Evolutionary conservation across 2,329 filamentous ascomycete genomes (phyloP).

Genomic region (Magnaporthiopsis rhizophila): DNA sequence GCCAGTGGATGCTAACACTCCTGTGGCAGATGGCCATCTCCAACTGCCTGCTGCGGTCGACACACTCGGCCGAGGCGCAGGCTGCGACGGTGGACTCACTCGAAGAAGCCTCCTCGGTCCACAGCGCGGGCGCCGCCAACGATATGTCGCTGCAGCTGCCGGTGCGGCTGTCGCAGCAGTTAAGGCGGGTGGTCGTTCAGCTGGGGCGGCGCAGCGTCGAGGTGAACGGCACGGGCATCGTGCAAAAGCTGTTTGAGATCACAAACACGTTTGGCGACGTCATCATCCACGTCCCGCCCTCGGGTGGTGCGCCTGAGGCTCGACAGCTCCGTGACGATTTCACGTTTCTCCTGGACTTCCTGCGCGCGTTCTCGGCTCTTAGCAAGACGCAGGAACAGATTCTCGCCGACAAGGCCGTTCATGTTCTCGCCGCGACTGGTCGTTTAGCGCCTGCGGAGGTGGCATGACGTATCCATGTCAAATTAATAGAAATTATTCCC

Average conservation of each 20-base stretch:
- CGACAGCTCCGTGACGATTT: neutral
- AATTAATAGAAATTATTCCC: too few relatives aligned
- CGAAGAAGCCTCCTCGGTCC: too few relatives aligned
- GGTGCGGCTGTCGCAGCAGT: conserved; percentile 28
- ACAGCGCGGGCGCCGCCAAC: neutral
- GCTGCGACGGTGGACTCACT: conserved; percentile 16
- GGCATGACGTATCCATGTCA: neutral
- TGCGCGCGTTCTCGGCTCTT: neutral
- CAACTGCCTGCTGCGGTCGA: conserved; percentile 27
- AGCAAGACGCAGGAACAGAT: neutral
- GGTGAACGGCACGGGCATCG: conserved; percentile 47
- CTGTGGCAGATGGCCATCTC: conserved; percentile 34
- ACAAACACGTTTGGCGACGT: conserved; percentile 53
- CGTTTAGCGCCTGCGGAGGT: neutral
- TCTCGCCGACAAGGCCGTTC: neutral
- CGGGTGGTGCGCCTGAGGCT: neutral
- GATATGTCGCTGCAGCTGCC: conserved; percentile 30
- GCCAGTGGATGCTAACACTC: conserved; percentile 32
- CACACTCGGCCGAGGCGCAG: conserved; percentile 23
- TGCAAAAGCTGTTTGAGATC: conserved; percentile 53
- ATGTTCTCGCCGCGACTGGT: neutral
- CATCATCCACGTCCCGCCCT: conserved; percentile 34
- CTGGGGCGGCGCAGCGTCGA: conserved; percentile 33
- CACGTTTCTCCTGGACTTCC: neutral
- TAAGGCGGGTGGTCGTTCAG: conserved; percentile 25